Evolutionary conservation across 2,329 filamentous ascomycete species (phyloP), one percentile per base, ranked within the genome.

Genomic region (Malbranchea zuffiana): DNA sequence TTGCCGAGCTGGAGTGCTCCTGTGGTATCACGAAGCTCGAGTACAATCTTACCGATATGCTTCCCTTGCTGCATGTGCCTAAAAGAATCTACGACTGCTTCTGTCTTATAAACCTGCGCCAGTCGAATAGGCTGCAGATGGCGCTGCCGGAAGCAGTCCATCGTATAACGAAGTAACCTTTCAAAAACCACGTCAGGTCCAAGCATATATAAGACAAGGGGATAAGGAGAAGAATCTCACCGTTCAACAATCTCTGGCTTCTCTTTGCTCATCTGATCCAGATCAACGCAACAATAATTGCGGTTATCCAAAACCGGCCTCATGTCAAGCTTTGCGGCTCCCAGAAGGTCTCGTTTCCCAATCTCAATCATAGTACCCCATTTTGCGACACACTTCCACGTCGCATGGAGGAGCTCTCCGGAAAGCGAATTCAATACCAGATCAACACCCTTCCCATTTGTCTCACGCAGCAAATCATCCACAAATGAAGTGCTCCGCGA

Each of bases 11-110:
- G n/a, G n/a, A n/a, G 15, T 11, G 25, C 11, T 12, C 16, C 12
- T 15, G 35, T n/a, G 15, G 19, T 13, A 8, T 38, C 28, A 15
- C 19, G 20, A 6, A 24, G 24, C 18, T 23, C 19, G n/a, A 63
- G 38, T 5, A 63, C 54, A 2, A 63, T 44, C 41, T 63, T 63
- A 6, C 62, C 61, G 2, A 59, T 51, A 33, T 62, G 58, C 12
- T 31, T 31, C 0, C 57, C 59, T 4, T 44, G 32, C 6, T 53
- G 52, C 32, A 63, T 52, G 37, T 45, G 50, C 2, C 42, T 30
- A 8, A 63, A 43, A 0, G 57, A 59, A 0, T 43, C 43, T 2
- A 29, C 5, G 1, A 57, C 32, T 0, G 53, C 28, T 5, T 46
- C 41, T 23, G 56, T 56, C 0, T 44, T 35, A 17, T 48, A 57